Percentiles rank a stretch among this genome's conserved stretches.
Evolutionary conservation across 2,329 filamentous ascomycete species (phyloP).

Genomic region (Ilyonectria destructans): DNA sequence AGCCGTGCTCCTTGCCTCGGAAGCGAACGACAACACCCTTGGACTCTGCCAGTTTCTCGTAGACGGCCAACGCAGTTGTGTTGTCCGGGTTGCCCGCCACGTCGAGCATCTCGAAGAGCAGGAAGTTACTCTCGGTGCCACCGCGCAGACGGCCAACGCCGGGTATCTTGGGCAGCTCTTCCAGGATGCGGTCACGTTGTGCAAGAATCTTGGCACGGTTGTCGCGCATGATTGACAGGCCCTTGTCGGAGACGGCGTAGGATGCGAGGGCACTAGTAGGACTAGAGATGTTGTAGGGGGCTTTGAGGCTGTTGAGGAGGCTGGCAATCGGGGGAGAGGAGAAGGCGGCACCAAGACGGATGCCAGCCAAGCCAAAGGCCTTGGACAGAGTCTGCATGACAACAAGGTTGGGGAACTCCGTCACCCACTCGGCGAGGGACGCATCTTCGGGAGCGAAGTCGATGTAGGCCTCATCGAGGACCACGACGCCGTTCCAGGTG

Average conservation of each 20-base stretch:
- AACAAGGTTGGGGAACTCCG: conserved; percentile 94
- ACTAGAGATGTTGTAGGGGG: conserved; percentile 95
- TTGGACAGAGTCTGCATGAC: conserved; percentile 99
- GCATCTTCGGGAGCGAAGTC: conserved; percentile 87
- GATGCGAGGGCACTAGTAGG: conserved; percentile 88
- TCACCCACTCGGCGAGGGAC: conserved; percentile 92
- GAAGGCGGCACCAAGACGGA: conserved; percentile 91
- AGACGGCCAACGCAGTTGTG: conserved; percentile 82
- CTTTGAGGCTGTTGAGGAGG: conserved; percentile 93
- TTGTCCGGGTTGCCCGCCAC: conserved; percentile 84
- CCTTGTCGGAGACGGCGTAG: conserved; percentile 77
- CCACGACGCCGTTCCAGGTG: conserved; percentile 94
- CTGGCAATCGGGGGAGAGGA: conserved; percentile 80
- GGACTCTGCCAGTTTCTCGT: conserved; percentile 87
- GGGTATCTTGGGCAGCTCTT: conserved; percentile 80
- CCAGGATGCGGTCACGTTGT: conserved; percentile 84
- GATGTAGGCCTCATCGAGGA: conserved; percentile 95
- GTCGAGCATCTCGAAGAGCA: conserved; percentile 91
- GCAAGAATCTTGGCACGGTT: conserved; percentile 80
- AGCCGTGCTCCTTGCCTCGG: conserved; percentile 92
- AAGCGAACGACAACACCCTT: conserved; percentile 95
- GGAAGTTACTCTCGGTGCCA: conserved; percentile 87
- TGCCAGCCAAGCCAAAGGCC: conserved; percentile 95
- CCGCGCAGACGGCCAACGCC: conserved; percentile 88
- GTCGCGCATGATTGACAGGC: conserved; percentile 80